These are phyloP conservation scores for Mortierella sp. DNA, from an alignment of 371 early-diverging fungal species.

Conservation along the genomic window DNA sequence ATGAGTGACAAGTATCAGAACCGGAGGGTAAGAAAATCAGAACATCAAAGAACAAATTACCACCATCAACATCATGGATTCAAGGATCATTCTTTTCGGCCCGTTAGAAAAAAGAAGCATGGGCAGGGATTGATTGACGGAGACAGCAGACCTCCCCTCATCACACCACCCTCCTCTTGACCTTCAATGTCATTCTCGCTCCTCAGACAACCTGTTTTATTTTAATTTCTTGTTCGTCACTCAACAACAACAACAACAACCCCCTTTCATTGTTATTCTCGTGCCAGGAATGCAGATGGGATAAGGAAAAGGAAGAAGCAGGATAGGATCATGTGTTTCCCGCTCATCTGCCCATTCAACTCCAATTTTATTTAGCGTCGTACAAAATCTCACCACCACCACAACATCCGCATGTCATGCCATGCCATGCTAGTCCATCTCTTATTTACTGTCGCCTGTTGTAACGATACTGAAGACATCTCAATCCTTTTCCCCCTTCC, in stretches of 20 bases:
- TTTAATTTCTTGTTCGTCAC: no score
- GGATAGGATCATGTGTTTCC: not conserved
- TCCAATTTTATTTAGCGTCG: not conserved
- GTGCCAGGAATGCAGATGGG: not conserved
- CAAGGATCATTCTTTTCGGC: not conserved
- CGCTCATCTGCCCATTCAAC: not conserved
- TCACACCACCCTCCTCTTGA: not conserved
- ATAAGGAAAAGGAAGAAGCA: not conserved
- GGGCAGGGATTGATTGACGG: not conserved
- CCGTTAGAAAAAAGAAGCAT: not conserved
- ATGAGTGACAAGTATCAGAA: slow-evolving; percentile 82
- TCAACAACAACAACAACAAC: no score
- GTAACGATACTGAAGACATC: not conserved
- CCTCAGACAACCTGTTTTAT: not conserved
- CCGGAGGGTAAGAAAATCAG: slow-evolving; percentile 63
- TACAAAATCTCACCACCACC: not conserved
- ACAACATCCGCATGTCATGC: not conserved
- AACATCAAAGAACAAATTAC: not conserved
- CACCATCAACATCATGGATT: not conserved
- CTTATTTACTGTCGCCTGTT: not conserved
- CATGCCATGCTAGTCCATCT: not conserved
- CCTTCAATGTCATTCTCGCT: not conserved
- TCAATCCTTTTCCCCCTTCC: not conserved
- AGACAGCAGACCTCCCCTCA: not conserved
- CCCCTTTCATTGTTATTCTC: not conserved